These are phyloP conservation scores for Orbilia javanica DNA, from an alignment of 2,329 filamentous ascomycete species.

Conservation along the genomic window DNA sequence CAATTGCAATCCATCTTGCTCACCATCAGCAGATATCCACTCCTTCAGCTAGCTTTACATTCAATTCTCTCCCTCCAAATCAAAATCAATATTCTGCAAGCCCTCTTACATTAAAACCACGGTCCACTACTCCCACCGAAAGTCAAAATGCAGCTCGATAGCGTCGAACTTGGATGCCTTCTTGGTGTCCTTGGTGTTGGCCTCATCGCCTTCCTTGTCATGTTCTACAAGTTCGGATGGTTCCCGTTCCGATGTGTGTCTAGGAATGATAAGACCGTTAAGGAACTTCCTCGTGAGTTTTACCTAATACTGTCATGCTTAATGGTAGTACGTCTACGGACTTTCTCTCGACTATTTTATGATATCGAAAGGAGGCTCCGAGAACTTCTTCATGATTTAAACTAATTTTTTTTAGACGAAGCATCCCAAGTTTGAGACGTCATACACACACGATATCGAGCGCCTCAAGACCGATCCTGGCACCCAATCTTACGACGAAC, in stretches of 20 bases:
- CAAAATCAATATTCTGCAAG: background rate
- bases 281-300: constrained; percentile 25
- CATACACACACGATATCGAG: too few species aligned
- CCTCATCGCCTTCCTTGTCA: constrained; percentile 23
- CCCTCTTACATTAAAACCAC: background rate
- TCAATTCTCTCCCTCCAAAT: constrained; percentile 3
- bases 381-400: too few species aligned
- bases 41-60: constrained; percentile 10
- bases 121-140: background rate
- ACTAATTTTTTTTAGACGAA: too few species aligned
- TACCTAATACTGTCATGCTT: background rate
- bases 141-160: constrained; percentile 17
- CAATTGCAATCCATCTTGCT: constrained; percentile 1
- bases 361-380: too few species aligned
- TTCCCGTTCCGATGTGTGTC: background rate
- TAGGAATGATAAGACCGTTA: constrained; percentile 22
- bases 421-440: too few species aligned
- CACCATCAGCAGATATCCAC: constrained; percentile 17
- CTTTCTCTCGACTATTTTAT: background rate
- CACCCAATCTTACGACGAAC: too few species aligned
- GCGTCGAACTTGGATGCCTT: constrained; percentile 8
- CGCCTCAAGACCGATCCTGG: too few species aligned
- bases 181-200: constrained; percentile 39
- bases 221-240: constrained; percentile 56
- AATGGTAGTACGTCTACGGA: too few species aligned